Evolutionary conservation across 148 eudicot species (phyloP), one percentile per base, ranked within the genome.

Genomic region (Silene latifolia): DNA sequence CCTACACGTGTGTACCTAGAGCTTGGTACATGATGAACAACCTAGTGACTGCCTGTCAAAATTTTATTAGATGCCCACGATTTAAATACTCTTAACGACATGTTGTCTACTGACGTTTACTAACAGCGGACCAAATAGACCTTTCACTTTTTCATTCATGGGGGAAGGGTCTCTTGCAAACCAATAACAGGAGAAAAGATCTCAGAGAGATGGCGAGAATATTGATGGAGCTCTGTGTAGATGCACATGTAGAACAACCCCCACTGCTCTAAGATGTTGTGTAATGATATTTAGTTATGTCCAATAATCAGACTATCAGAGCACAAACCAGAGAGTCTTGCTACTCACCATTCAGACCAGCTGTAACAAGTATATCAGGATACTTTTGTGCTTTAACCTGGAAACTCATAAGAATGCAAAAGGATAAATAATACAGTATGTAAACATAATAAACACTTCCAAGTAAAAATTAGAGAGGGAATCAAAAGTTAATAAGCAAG

Each of bases 331-430:
- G 23, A 64, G 62, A 44, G 19, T 20, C 17, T 35, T 20, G 18
- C 11, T 53, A 76, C 90, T 82, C 79, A 92, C 97, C 97, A 81
- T 92, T 81, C 77, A 92, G 82, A 74, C 97, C 97, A 80, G 92
- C 97, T 19, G 94, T 90, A 29, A 92, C 83, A 74, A 92, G 92
- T 79, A 92, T 86, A 77, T 86, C 82, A 19, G 95, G 97, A 81
- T 92, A 92, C 69, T 86, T 81, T 74, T 92, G 95, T 29, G 95
- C 86, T 61, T 72, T 81, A 46, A 92, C 83, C 94, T 92, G 90
- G 39, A 54, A 71, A 47, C 53, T 63, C 21, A 57, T 6, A 44
- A 19, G 71, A 10, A 48, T 47, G 19, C 54, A 44, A 9, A 64
- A 2, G 14, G 65, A 21, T 14, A 3, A 67, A 42, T 42, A 53